These are phyloP conservation scores for Exophiala viscosa DNA, from an alignment of 2,329 filamentous ascomycete genomes.

Conservation along the genomic window DNA sequence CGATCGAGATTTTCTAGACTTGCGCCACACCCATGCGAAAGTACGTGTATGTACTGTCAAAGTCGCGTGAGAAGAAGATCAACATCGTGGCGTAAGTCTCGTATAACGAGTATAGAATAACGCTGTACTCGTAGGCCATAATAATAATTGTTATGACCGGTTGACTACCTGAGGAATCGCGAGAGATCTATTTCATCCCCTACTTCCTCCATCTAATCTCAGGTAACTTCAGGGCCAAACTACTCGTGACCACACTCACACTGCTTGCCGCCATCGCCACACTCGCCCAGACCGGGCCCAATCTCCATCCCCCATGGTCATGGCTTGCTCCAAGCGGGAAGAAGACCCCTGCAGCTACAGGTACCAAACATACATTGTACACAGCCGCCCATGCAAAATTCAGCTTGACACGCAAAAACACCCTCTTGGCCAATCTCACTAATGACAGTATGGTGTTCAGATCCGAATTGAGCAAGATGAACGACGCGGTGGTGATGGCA, in stretches of 20 bases:
- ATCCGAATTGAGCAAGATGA: conserved; percentile 71
- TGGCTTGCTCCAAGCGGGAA: conserved; percentile 53
- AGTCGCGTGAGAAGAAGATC: too few relatives aligned
- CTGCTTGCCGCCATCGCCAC: conserved; percentile 91
- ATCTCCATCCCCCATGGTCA: conserved; percentile 39
- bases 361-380: conserved; percentile 75
- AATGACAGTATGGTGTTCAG: conserved; percentile 69
- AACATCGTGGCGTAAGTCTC: too few relatives aligned
- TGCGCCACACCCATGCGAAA: too few relatives aligned
- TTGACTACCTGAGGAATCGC: too few relatives aligned
- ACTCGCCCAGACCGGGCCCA: conserved; percentile 68
- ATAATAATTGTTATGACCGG: too few relatives aligned
- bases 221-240: conserved; percentile 61
- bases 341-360: conserved; percentile 74
- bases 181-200: not conserved
- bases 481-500: conserved; percentile 74
- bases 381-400: conserved; percentile 84
- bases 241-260: conserved; percentile 82
- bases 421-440: conserved; percentile 64
- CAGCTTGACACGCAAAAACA: conserved; percentile 74
- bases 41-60: too few relatives aligned
- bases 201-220: conserved; percentile 13
- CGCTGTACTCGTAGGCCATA: too few relatives aligned
- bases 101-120: too few relatives aligned
- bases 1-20: too few relatives aligned